Evolutionary conservation across 768 basidiomycete genomes (phyloP).

Genomic region (Punctularia strigosozonata): DNA sequence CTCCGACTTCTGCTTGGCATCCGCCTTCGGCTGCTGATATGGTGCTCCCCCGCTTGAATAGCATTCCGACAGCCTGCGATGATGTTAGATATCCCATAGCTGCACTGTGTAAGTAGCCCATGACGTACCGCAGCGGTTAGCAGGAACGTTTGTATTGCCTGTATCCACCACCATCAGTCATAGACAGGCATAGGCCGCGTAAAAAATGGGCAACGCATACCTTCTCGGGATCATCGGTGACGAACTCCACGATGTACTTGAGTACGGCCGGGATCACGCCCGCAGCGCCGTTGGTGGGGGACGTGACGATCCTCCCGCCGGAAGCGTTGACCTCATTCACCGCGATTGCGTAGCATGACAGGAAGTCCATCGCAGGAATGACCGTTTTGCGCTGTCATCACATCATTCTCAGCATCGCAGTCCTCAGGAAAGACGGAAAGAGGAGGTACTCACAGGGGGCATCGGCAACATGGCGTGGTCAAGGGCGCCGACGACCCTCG

Average conservation of each 20-base stretch:
- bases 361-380: constrained; percentile 88
- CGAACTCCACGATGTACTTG: constrained; percentile 86
- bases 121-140: constrained; percentile 73
- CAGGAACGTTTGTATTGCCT: constrained; percentile 81
- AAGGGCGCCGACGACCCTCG: constrained; percentile 58
- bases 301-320: constrained; percentile 90
- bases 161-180: too few species aligned
- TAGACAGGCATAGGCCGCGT: too few species aligned
- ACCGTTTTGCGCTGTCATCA: constrained; percentile 58
- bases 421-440: too few species aligned
- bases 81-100: constrained; percentile 4
- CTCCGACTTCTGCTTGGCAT: constrained; percentile 92
- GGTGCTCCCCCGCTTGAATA: constrained; percentile 95
- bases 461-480: constrained; percentile 73
- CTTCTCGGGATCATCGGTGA: constrained; percentile 84
- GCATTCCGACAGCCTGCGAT: constrained; percentile 76
- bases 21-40: constrained; percentile 95
- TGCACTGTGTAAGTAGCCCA: neutral
- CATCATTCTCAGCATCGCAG: constrained; percentile 3
- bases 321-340: constrained; percentile 93
- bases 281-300: constrained; percentile 87
- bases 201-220: too few species aligned
- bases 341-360: constrained; percentile 89
- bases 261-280: constrained; percentile 90
- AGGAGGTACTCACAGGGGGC: constrained; percentile 62